Evolutionary conservation across 768 basidiomycete genomes (phyloP).

Genomic region (Russula emetica): DNA sequence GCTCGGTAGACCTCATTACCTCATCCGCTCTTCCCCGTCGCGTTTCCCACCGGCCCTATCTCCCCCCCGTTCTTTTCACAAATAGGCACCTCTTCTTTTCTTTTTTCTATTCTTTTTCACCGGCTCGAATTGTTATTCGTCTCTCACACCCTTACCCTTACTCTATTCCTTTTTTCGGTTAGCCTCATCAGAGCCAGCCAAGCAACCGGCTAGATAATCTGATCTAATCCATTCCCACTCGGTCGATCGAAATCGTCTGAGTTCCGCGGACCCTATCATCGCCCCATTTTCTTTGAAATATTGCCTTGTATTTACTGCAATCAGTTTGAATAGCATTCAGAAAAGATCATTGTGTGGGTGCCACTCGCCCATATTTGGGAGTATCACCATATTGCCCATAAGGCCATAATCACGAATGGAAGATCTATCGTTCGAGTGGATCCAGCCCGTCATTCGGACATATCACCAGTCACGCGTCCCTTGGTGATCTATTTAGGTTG

Average conservation of each 20-base stretch:
- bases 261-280: neutral
- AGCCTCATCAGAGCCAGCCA: neutral
- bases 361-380: neutral
- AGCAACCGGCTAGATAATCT: neutral
- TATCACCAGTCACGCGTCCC: neutral
- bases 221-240: neutral
- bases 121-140: neutral
- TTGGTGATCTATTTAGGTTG: conserved; percentile 1
- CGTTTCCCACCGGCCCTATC: conserved; percentile 1
- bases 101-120: neutral
- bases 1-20: neutral
- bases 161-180: neutral
- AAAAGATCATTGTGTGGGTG: neutral
- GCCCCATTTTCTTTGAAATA: neutral
- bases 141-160: neutral
- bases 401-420: conserved; percentile 4
- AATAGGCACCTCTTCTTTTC: conserved; percentile 2
- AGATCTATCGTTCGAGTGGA: neutral
- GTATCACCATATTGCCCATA: neutral
- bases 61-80: neutral
- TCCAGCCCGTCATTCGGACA: neutral
- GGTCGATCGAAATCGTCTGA: neutral
- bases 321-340: too few species aligned
- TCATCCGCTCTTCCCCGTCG: neutral
- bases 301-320: neutral